Base-by-base conservation (phyloP, 192 early-diverging fungal genomes). In the Coemansia sp. region DNA sequence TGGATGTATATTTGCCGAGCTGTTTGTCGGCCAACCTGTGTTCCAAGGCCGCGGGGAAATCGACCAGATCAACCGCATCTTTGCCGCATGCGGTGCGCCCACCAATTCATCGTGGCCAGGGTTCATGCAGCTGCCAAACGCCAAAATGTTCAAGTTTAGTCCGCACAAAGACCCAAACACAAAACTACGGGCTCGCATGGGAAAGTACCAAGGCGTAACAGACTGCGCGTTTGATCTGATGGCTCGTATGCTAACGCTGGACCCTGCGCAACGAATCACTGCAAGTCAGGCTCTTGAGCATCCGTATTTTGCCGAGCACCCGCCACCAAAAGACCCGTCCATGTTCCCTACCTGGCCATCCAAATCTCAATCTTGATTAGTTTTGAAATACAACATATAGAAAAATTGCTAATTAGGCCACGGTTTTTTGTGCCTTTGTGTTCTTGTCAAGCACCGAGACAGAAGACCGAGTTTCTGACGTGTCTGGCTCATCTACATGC, bases 1-100 rank as follows among this genome's bases (percentile, higher is more conserved):
- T 25, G 97, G 97, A 3, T 99, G 97, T 68, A 99, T 99, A 23
- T 95, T 99, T 85, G 97, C 85, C 15, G 97, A 99, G 71, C 69
- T 99, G 44, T 81, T 95, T 11, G 88, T 90, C 54, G 90, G 91
- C 40, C 84, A 90, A 63, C 94, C 97, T 12, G 64, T 97, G 37
- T 66, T 94, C 14, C 88, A 87, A 38, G 97, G 93, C 52, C 69
- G 78, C 53, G 89, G 88, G 48, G 94, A 92, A 61, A 87, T 91
- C 50, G 90, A 89, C 64, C 91, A 94, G 76, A 64, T 93, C 9
- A 80, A 84, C 38, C 84, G 88, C 86, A 94, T 96, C 17, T 96
- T 97, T 67, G 87, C 90, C 50, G 69, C 95, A 12, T 64, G 96
- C 8, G 97, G 97, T n/a, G 86, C 87, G 51, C 97, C 97, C 4